Base-by-base conservation (phyloP, 345 rosid species). In the Excoecaria agallocha region DNA sequence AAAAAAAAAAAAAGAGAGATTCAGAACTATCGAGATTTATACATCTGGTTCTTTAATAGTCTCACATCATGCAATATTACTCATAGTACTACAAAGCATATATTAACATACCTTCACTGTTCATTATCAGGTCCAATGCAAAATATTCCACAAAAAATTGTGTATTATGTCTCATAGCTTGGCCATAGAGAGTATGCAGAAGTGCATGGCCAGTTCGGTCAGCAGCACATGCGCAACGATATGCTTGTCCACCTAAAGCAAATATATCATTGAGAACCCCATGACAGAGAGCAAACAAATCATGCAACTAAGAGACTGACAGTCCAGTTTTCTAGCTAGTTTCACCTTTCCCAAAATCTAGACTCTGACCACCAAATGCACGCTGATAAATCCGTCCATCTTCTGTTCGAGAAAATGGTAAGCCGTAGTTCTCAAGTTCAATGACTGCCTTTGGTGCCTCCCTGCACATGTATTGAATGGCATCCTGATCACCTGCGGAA, bases 221-320 rank as follows among this genome's bases (percentile, higher is more conserved):
- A 61, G 99, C 99, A 83, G 98, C 98, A 88, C 99, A 95, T 68
- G 99, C 99, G 82, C 99, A 95, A 57, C 98, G 99, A 73, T 95
- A 93, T 75, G 99, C 99, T 80, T 95, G 98, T 77, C 99, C 98
- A 81, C 99, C 99, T 95, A 72, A 62, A 72, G 64, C 24, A 68
- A 69, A 50, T 74, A 60, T 71, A 79, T 81, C 43, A 78, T 43
- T 64, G 45, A 79, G 68, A 76, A 76, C 59, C 46, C 62, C 69
- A 73, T 0, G 56, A 73, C 72, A 85, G 68, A 84, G 43, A 68
- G 25, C 11, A 13, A 20, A 56, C 20, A 39, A 66, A 67, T 9
- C 41, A 66, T 45, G 19, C 45, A 46, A 65, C 59, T 57, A 49
- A 15, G 41, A 7, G 9, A 76, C 10, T 65, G 30, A 16, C 54